phyloP scores from a whole-genome alignment of 345 rosid genomes.

The Geranium rotundifolium region DNA sequence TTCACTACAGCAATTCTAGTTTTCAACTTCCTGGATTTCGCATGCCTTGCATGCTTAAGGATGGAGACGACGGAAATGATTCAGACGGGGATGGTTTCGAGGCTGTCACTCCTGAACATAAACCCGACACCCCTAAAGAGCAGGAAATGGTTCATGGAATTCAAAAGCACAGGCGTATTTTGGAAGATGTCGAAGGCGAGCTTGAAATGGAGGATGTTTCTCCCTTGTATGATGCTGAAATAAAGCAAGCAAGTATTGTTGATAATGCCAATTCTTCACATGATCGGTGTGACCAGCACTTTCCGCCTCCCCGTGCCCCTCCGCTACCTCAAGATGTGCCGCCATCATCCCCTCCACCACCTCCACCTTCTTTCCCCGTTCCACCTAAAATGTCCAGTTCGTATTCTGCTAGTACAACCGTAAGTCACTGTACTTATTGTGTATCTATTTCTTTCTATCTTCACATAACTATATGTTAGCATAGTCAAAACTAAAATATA shows the following conservation, averaged over 20 bases:
- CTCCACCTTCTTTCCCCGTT: constrained; percentile 25
- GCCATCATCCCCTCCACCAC: constrained; percentile 42
- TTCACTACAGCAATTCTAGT: constrained; percentile 65
- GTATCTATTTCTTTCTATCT: background rate
- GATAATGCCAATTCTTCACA: constrained; percentile 15
- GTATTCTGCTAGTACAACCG: background rate
- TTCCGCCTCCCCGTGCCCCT: constrained; percentile 25
- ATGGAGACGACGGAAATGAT: constrained; percentile 74
- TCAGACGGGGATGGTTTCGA: constrained; percentile 80
- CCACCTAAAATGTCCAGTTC: background rate
- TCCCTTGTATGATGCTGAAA: constrained; percentile 50
- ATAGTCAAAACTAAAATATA: background rate
- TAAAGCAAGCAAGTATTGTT: constrained; percentile 9
- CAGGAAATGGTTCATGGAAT: constrained; percentile 21
- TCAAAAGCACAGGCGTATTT: constrained; percentile 57
- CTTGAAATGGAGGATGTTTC: constrained; percentile 99
- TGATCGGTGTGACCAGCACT: constrained; percentile 23
- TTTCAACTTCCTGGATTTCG: constrained; percentile 91
- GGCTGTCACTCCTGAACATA: constrained; percentile 88
- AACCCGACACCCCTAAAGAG: constrained; percentile 30
- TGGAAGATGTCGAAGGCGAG: constrained; percentile 94
- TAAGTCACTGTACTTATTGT: background rate
- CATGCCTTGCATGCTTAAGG: constrained; percentile 79
- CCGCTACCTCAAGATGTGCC: constrained; percentile 12
- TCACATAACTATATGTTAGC: background rate